These are phyloP conservation scores for Aeschynomene evenia DNA, from an alignment of 306 rosid genomes.

Conservation along the genomic window DNA sequence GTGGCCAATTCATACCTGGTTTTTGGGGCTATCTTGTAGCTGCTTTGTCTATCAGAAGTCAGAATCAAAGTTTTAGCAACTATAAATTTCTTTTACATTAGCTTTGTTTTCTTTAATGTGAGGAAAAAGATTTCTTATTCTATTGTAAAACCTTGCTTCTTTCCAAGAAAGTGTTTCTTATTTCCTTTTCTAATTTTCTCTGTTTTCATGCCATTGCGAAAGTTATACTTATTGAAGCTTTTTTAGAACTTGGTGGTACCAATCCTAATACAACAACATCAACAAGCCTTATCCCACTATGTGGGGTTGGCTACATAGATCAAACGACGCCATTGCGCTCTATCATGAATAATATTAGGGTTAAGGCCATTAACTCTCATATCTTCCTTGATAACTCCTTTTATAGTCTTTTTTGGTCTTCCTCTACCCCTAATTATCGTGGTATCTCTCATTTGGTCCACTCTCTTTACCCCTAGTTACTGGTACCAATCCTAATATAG, in stretches of 20 bases:
- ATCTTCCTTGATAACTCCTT: too few species aligned
- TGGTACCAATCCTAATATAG: constrained; percentile 10
- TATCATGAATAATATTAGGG: too few species aligned
- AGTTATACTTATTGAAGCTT: constrained; percentile 5
- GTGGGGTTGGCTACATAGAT: too few species aligned
- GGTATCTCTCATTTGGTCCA: too few species aligned
- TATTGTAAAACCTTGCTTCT: background rate
- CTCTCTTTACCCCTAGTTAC: too few species aligned
- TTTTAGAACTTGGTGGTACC: too few species aligned
- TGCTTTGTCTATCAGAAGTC: background rate
- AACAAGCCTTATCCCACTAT: too few species aligned
- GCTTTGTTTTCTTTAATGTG: constrained; percentile 15
- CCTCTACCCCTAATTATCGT: too few species aligned
- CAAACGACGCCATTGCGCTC: too few species aligned
- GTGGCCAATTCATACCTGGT: constrained; percentile 9
- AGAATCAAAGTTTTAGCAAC: background rate
- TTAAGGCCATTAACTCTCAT: too few species aligned
- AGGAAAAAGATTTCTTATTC: background rate
- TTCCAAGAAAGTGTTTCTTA: background rate
- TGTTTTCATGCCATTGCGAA: background rate
- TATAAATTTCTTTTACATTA: background rate
- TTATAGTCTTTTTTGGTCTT: too few species aligned
- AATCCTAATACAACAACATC: too few species aligned
- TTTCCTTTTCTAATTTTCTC: constrained; percentile 6
- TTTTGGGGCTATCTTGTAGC: background rate